Base-by-base conservation (phyloP, 305 asterid species). In the Rubia peregrina region DNA sequence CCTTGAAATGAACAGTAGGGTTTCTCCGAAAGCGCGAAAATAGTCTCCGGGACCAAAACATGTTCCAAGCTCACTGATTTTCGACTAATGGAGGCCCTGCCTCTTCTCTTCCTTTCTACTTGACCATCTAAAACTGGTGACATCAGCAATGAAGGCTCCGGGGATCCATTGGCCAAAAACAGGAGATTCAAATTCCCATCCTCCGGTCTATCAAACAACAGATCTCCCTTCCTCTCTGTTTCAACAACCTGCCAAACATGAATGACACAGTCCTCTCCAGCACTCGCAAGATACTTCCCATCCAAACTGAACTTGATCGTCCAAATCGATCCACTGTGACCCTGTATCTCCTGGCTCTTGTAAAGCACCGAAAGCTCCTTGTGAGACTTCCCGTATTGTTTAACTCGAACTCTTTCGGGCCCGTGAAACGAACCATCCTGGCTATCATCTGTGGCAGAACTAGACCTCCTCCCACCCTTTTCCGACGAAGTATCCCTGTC, bases 371-470 rank as follows among this genome's bases (percentile, higher is more conserved):
- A 80, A 60, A 91, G 88, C 77, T 95, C 99, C 79, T 92, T 95
- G 71, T 83, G 85, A 43, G 97, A 86, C 73, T 95, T 91, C 43
- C 99, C 99, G 41, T 92, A 95, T 75, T 95, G 99, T 75, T 84
- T 85, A 62, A 87, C 97, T 69, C 97, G 85, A 68, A 95, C 85
- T 75, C 89, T 88, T 71, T 95, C 96, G 0, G 96, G 98, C 51
- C 98, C 99, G 26, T 84, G 96, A 85, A 88, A 91, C 56, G 95
- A 84, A 71, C 76, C 88, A 21, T 95, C 99, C 78, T 90, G 99
- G 75, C 98, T 95, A 81, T 91, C 98, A 83, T 95, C 99, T 0
- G 99, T 95, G 59, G 99, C 99, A 21, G 99, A 95, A 78, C 99
- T 95, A 3, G 95, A 95, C 77, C 98, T 90, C 87, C 98, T 90